These are phyloP conservation scores for Saccharomyces hybrid DNA, from an alignment of 1,139 yeast genomes.

Conservation along the genomic window DNA sequence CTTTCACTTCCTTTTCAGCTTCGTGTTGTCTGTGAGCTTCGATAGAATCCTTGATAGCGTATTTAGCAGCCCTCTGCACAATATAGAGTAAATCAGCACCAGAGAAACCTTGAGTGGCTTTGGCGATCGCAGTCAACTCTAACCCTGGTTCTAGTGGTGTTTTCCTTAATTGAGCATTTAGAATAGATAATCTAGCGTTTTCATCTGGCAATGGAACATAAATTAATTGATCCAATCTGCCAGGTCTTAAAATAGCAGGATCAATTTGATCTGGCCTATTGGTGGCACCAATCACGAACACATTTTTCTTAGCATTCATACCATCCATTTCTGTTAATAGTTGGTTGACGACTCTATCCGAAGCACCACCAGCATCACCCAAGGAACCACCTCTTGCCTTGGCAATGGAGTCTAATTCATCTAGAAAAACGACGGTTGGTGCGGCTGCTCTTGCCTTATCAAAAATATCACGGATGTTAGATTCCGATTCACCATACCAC, in stretches of 20 bases:
- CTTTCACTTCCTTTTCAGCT: constrained; percentile 45
- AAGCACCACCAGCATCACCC: constrained; percentile 98
- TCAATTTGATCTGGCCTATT: constrained; percentile 99
- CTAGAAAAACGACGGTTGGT: constrained; percentile 94
- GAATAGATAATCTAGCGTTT: constrained; percentile 83
- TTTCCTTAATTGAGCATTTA: constrained; percentile 94
- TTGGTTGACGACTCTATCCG: constrained; percentile 97
- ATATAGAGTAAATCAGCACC: constrained; percentile 98
- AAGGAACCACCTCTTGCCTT: constrained; percentile 90
- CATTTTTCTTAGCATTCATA: constrained; percentile 98
- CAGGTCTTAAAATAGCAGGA: constrained; percentile 98
- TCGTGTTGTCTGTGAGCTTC: constrained; percentile 63
- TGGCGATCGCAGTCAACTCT: constrained; percentile 81
- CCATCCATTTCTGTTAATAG: constrained; percentile 99
- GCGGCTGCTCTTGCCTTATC: constrained; percentile 99
- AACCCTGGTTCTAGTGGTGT: constrained; percentile 98
- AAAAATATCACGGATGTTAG: constrained; percentile 92
- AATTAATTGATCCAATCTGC: constrained; percentile 96
- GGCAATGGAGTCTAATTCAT: constrained; percentile 96
- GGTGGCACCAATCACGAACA: constrained; percentile 97
- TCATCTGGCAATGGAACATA: constrained; percentile 98
- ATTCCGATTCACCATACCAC: constrained; percentile 99
- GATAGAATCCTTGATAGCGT: constrained; percentile 95
- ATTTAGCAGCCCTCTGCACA: constrained; percentile 97
- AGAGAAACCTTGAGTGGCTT: constrained; percentile 90